phyloP scores from a whole-genome alignment of 768 basidiomycete genomes.

The Hortiboletus campestris region DNA sequence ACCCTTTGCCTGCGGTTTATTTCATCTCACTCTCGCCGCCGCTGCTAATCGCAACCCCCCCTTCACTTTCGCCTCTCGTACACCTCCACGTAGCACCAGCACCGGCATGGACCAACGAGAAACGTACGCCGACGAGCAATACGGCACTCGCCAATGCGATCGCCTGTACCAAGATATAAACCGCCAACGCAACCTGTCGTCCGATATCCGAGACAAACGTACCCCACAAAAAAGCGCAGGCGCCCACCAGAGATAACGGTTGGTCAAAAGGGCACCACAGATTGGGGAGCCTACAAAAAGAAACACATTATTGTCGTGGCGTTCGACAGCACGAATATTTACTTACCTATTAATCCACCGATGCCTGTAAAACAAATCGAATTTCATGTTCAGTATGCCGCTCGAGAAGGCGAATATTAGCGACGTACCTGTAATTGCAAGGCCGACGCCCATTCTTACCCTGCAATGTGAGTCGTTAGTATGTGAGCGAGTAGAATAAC shows the following conservation, averaged over 20 bases:
- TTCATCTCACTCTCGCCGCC: too few relatives aligned
- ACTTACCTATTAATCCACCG: constrained; percentile 23
- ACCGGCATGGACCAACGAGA: background rate
- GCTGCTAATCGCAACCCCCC: background rate
- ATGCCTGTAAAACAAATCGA: constrained; percentile 11
- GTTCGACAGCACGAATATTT: background rate
- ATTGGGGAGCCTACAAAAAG: constrained; percentile 48
- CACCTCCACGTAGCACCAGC: too few relatives aligned
- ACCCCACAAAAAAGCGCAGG: constrained; percentile 53
- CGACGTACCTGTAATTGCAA: constrained; percentile 39
- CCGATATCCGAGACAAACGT: constrained; percentile 1
- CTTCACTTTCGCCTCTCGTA: background rate
- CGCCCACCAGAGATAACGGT: constrained; percentile 53
- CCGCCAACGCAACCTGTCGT: too few relatives aligned
- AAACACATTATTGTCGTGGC: background rate
- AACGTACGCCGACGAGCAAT: constrained; percentile 16
- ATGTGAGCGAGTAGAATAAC: too few relatives aligned
- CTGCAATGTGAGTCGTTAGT: constrained; percentile 5
- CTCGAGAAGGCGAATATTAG: background rate
- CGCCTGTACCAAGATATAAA: background rate
- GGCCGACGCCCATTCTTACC: constrained; percentile 46
- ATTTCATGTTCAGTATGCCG: background rate
- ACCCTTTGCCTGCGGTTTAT: too few relatives aligned
- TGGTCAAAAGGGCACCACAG: constrained; percentile 52
- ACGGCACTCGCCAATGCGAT: constrained; percentile 1